Evolutionary conservation across 2,329 filamentous ascomycete genomes (phyloP).

Genomic region (Byssochlamys sp.): DNA sequence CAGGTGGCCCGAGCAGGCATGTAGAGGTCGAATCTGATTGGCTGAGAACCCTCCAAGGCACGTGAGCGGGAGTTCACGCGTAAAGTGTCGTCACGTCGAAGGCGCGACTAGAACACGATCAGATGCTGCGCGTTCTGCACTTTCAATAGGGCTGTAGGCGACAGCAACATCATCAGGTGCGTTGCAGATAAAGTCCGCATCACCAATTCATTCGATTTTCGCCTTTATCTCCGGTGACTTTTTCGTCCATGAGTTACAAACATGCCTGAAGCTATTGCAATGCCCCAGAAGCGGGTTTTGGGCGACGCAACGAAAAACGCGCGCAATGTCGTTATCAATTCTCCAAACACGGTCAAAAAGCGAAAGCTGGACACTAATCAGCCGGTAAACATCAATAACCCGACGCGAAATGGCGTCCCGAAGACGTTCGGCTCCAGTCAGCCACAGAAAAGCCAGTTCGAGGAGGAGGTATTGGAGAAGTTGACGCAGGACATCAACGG

Average conservation of each 20-base stretch:
- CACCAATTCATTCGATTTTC: neutral
- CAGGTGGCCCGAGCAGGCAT: neutral
- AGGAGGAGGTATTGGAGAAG: slow-evolving; percentile 88
- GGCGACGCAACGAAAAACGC: slow-evolving; percentile 57
- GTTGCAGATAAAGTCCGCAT: neutral
- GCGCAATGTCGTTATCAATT: slow-evolving; percentile 49
- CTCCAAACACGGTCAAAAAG: slow-evolving; percentile 60
- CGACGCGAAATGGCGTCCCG: slow-evolving; percentile 52
- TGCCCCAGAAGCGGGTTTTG: slow-evolving; percentile 63
- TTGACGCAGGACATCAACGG: slow-evolving; percentile 85
- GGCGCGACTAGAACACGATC: slow-evolving; percentile 13
- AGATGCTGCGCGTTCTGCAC: neutral
- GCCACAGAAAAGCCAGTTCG: slow-evolving; percentile 75
- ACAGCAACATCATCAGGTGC: neutral
- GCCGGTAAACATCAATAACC: slow-evolving; percentile 48
- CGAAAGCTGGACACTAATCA: slow-evolving; percentile 58
- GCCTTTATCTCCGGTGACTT: neutral
- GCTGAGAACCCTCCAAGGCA: neutral
- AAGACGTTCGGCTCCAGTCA: slow-evolving; percentile 52
- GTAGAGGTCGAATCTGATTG: neutral
- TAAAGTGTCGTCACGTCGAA: slow-evolving; percentile 10
- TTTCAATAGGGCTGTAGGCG: neutral
- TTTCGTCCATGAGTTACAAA: slow-evolving; percentile 11
- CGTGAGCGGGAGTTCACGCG: neutral
- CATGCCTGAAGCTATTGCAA: slow-evolving; percentile 33